Conservation (phyloP, 441 rosid genomes). For the Arabidopsis hybrid region DNA sequence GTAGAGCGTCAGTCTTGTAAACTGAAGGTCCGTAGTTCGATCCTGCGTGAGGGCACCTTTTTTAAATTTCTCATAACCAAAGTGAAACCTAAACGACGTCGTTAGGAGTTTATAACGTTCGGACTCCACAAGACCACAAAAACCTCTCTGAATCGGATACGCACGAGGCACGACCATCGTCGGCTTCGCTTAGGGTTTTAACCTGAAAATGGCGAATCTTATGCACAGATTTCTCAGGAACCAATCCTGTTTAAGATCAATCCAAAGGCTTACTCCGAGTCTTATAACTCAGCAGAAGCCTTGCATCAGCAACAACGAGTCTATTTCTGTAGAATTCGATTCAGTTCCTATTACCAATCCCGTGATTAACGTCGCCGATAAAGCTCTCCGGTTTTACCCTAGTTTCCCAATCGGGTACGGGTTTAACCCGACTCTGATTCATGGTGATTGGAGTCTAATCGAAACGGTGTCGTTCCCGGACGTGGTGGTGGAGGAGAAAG, state of each 20-base stretch:
- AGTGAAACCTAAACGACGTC: not conserved
- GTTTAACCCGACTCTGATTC: constrained; percentile 11
- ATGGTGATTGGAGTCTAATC: not conserved
- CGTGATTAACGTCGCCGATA: constrained; percentile 1
- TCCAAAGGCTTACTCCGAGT: constrained; percentile 5
- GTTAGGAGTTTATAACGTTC: not conserved
- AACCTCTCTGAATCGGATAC: not conserved
- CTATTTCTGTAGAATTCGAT: constrained; percentile 13
- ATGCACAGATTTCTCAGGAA: constrained; percentile 24
- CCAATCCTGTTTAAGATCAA: constrained; percentile 9
- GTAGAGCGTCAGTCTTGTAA: constrained; percentile 98
- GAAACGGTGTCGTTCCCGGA: not conserved
- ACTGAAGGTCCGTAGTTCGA: constrained; percentile 98
- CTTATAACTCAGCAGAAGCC: constrained; percentile 1
- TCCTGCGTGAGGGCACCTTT: constrained; percentile 89
- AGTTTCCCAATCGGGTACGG: constrained; percentile 32
- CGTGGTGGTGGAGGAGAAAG: not conserved
- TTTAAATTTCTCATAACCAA: not conserved
- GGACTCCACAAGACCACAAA: not conserved
- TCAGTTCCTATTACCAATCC: constrained; percentile 26
- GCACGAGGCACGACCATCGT: constrained; percentile 23
- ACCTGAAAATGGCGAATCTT: constrained; percentile 31
- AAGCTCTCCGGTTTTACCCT: constrained; percentile 20
- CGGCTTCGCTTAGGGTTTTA: constrained; percentile 19
- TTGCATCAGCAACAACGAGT: constrained; percentile 20